Evolutionary conservation across 805 yeast genomes (phyloP).

Genomic region (Candida palmyrensis): DNA sequence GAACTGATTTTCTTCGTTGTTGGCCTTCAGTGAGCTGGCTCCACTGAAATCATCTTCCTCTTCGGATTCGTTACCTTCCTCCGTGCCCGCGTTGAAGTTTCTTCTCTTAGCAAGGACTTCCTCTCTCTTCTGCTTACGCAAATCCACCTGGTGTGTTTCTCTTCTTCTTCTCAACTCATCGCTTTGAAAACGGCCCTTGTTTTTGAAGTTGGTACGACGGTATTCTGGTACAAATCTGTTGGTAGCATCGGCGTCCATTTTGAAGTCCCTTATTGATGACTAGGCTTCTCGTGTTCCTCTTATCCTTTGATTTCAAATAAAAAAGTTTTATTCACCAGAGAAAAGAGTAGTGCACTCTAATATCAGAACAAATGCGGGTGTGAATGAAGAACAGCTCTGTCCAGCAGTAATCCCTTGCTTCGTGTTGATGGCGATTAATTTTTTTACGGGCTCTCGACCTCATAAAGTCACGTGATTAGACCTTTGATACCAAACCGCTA

Average conservation of each 20-base stretch:
- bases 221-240: constrained; percentile 92
- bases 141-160: constrained; percentile 94
- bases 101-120: constrained; percentile 93
- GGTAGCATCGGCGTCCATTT: constrained; percentile 73
- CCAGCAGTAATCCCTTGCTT: no score
- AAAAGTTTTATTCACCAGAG: no score
- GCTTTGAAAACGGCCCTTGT: constrained; percentile 87
- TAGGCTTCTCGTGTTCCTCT: no score
- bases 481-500: no score
- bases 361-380: no score
- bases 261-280: background rate
- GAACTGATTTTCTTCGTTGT: constrained; percentile 41
- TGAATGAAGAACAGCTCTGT: no score
- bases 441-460: no score
- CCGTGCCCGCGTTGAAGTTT: constrained; percentile 47
- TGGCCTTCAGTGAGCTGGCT: constrained; percentile 16
- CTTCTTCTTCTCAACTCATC: constrained; percentile 98
- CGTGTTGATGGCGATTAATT: no score
- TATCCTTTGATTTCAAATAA: no score
- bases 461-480: no score
- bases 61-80: constrained; percentile 36
- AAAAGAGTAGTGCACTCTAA: no score
- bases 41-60: constrained; percentile 35
- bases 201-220: constrained; percentile 93
- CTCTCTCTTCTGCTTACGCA: constrained; percentile 94